Evolutionary conservation across 176 grass and related monocot genomes (phyloP), one percentile per base, ranked within the genome.

Genomic region (Paspalum notatum): DNA sequence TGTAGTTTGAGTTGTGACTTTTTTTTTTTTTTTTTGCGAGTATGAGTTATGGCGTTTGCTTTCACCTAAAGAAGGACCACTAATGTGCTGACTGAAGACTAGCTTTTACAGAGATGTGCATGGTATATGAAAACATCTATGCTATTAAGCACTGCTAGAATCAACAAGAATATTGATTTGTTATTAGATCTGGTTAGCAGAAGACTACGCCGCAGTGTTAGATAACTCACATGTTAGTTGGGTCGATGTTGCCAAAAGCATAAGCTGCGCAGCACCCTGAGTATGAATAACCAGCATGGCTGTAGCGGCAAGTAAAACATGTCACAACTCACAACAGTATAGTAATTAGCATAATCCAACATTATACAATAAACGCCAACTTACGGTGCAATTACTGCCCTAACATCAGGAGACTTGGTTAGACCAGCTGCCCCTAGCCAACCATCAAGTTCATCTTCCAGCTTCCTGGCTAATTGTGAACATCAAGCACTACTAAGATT

Each of bases 201-300:
- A 40, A 22, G 45, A 50, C 1, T 26, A 54, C 8, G 26, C 53
- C 26, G 24, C 71, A 5, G 10, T 24, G 49, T 13, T 52, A 66
- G 63, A 81, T 68, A 65, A 91, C 86, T 95, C 71, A 98, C 96
- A 98, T 93, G 74, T 68, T 95, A 62, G 86, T 75, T 59, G 96
- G 92, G 82, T 98, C 96, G 26, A 98, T 98, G 76, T 93, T 95
- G 62, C 85, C 96, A 95, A 98, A 98, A 87, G 96, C 86, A 89
- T 93, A 98, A 53, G 96, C 96, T 32, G 96, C 96, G 80, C 92
- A 95, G 7, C 84, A 88, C 24, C 96, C 92, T 1, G 96, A 98
- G 81, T 98, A 98, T 18, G 96, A 98, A 85, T 98, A 98, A 45
- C 92, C 96, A 91, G 96, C 96, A 84, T 98, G 96, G 66, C 96